phyloP scores from a whole-genome alignment of 2,329 filamentous ascomycete species.

The Zasmidium cellare region DNA sequence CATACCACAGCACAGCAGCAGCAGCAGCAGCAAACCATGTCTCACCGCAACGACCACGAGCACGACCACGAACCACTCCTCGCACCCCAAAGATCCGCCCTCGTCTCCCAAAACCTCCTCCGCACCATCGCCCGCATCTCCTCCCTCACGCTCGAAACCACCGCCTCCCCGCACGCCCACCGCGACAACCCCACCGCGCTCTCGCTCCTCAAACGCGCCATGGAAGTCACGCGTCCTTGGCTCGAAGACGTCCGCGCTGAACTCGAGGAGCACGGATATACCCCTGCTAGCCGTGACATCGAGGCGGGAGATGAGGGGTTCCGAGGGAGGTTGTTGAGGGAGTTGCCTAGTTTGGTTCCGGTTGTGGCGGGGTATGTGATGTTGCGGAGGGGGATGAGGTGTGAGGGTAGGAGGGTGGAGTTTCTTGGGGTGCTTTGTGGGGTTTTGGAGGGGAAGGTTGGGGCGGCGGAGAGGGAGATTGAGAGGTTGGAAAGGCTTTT shows the following conservation, averaged over 20 bases:
- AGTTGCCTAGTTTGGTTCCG: background rate
- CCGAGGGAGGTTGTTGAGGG: background rate
- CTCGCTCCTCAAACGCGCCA: conserved; percentile 1
- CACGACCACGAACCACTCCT: background rate
- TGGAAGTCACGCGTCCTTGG: conserved; percentile 2
- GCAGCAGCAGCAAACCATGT: background rate
- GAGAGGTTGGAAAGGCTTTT: conserved; percentile 7
- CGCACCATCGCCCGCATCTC: background rate
- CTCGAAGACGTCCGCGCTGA: conserved; percentile 1
- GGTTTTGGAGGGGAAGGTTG: conserved; percentile 1
- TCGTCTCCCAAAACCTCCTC: too few species aligned
- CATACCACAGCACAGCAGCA: too few species aligned
- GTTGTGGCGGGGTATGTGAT: background rate
- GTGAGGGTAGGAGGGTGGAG: conserved; percentile 1
- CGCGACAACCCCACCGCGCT: background rate
- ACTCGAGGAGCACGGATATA: background rate
- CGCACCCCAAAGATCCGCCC: too few species aligned
- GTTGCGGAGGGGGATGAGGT: background rate
- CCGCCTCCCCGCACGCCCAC: background rate
- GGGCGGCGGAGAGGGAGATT: conserved; percentile 10
- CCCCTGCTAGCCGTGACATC: background rate
- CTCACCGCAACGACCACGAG: background rate
- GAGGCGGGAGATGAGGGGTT: background rate
- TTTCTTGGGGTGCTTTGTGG: conserved; percentile 8
- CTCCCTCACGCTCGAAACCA: background rate